Evolutionary conservation across 148 eudicot genomes (phyloP).

Genomic region (Camellia japonica): DNA sequence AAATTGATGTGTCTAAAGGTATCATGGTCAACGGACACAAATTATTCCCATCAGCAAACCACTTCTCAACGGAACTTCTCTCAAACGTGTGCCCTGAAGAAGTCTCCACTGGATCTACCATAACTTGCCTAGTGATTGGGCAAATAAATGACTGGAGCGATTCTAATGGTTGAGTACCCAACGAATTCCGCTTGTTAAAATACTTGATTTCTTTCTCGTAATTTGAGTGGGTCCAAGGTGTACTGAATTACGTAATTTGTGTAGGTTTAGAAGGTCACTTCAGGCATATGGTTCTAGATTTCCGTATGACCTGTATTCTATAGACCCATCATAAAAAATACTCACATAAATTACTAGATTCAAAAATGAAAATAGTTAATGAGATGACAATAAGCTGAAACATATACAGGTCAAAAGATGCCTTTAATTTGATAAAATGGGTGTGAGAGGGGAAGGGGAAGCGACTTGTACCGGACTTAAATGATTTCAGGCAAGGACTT

Average conservation of each 20-base stretch:
- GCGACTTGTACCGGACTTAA: background rate
- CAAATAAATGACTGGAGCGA: slow-evolving; percentile 43
- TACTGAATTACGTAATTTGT: too few relatives aligned
- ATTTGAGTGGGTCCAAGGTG: too few relatives aligned
- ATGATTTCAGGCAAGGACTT: background rate
- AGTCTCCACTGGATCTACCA: slow-evolving; percentile 44
- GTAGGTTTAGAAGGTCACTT: too few relatives aligned
- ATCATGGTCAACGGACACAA: slow-evolving; percentile 34
- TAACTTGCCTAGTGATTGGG: slow-evolving; percentile 45
- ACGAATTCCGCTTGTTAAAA: slow-evolving; percentile 31
- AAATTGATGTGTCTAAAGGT: slow-evolving; percentile 21
- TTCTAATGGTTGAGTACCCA: slow-evolving; percentile 38
- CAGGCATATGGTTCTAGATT: slow-evolving; percentile 14
- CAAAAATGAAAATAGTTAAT: too few relatives aligned
- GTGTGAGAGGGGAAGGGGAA: too few relatives aligned
- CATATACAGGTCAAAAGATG: too few relatives aligned
- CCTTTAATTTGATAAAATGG: too few relatives aligned
- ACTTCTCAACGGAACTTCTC: slow-evolving; percentile 36
- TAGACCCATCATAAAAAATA: too few relatives aligned
- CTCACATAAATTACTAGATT: too few relatives aligned
- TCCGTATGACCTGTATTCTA: slow-evolving; percentile 19
- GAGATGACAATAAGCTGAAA: too few relatives aligned
- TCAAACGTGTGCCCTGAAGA: slow-evolving; percentile 46
- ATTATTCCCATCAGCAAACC: slow-evolving; percentile 33
- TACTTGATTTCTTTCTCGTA: slow-evolving; percentile 35